Evolutionary conservation across 2,329 filamentous ascomycete genomes (phyloP).

Genomic region (Sphaceloma murrayae): DNA sequence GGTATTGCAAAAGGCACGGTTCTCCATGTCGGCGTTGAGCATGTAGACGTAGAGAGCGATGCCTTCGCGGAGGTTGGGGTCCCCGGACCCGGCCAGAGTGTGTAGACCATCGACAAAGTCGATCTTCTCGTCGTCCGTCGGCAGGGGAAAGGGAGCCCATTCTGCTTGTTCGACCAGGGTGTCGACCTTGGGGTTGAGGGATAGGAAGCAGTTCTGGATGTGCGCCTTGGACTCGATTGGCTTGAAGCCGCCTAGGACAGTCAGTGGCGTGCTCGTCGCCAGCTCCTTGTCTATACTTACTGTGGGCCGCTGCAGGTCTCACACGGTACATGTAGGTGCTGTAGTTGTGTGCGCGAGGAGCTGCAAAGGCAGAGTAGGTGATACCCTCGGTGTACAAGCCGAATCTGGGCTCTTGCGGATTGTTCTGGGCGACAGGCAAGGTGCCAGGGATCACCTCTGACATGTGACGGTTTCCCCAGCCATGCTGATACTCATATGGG

Average conservation of each 20-base stretch:
- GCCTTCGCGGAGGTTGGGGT: slow-evolving; percentile 43
- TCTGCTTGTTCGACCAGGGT: slow-evolving; percentile 43
- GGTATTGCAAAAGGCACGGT: slow-evolving; percentile 39
- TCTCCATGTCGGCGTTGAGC: slow-evolving; percentile 39
- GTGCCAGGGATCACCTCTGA: slow-evolving; percentile 37
- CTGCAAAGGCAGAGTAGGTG: slow-evolving; percentile 37
- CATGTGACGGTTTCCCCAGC: slow-evolving; percentile 33
- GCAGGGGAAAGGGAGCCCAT: slow-evolving; percentile 37
- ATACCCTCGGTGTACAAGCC: slow-evolving; percentile 40
- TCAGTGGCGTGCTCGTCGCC: not conserved
- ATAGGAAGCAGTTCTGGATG: slow-evolving; percentile 38
- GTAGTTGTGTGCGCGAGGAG: slow-evolving; percentile 34
- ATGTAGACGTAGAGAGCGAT: slow-evolving; percentile 43
- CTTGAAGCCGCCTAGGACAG: slow-evolving; percentile 17
- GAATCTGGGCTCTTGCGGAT: slow-evolving; percentile 35
- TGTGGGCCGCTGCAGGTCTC: slow-evolving; percentile 36
- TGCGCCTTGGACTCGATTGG: slow-evolving; percentile 23
- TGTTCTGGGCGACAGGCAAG: slow-evolving; percentile 35
- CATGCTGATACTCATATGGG: slow-evolving; percentile 32
- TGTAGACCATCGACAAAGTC: slow-evolving; percentile 43
- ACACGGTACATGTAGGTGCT: slow-evolving; percentile 39
- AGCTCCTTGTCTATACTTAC: slow-evolving; percentile 27
- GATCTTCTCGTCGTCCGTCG: slow-evolving; percentile 30
- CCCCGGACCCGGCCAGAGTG: slow-evolving; percentile 42
- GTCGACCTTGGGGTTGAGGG: slow-evolving; percentile 39